Base-by-base conservation (phyloP, 495 filamentous ascomycete genomes). In the Penicillium flavigenum region DNA sequence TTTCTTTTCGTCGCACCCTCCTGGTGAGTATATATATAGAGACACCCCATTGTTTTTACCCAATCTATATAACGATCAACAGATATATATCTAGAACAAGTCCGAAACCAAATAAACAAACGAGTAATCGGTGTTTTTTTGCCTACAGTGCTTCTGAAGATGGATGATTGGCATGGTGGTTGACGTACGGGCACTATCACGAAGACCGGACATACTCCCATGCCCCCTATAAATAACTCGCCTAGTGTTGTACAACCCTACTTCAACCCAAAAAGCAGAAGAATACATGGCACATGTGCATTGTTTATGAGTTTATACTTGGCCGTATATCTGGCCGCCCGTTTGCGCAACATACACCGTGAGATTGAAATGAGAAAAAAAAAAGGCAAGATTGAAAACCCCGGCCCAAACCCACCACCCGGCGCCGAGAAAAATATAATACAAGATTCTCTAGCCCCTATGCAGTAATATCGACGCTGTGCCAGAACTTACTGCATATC, bases 401-500 rank as follows among this genome's bases (percentile, higher is more conserved):
- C 53, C 11, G 8, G 47, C 47, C 53, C 53, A 3, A 55, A 47
- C 43, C 42, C 19, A 22, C 8, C 12, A 2, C 2, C 19, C 58
- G 54, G 47, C 62, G 59, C 62, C 64, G 38, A 67, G 26, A 49
- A 47, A 19, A 57, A 66, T 68, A 66, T 62, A 42, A 43, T 68
- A 68, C 65, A 68, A 64, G 42, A 59, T 43, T 36, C 34, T 38
- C 44, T 16, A 41, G 39, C 48, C 22, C 26, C 16, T 47, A 51
- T 6, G 12, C n/a, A 19, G 22, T 20, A 47, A 14, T 53, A 47
- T 20, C 27, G 43, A 59, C 57, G 46, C 1, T 59, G 36, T 51
- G 54, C 43, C 24, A 11, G 57, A 14, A 49, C 31, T 49, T 60
- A 69, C 47, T 63, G 59, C 57, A 64, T 53, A 29, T 77, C 74